A percentile compares a stretch with the other conserved stretches of the same genome.
phyloP scores from a whole-genome alignment of 192 early-diverging fungal genomes.

The Linnemannia schmuckeri region DNA sequence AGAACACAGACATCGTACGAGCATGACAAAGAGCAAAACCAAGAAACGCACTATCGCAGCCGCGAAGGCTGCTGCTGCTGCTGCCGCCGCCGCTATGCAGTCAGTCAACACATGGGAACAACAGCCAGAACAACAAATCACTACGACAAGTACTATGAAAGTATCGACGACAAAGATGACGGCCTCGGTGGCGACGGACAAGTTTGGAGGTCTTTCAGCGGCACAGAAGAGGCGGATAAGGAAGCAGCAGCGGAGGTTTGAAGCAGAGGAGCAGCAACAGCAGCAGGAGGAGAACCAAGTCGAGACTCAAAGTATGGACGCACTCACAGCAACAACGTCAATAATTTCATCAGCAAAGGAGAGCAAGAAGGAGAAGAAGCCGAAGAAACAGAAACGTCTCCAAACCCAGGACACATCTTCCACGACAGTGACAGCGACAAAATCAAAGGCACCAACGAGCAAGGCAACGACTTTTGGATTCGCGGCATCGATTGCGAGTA shows the following conservation, averaged over 20 bases:
- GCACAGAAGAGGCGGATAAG: background rate
- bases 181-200: background rate
- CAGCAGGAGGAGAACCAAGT: background rate
- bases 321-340: constrained; percentile 1
- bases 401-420: background rate
- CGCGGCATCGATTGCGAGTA: background rate
- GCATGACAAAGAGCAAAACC: constrained; percentile 27
- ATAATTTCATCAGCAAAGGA: background rate
- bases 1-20: background rate
- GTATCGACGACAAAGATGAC: background rate
- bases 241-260: background rate
- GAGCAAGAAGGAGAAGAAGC: background rate
- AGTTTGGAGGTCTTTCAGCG: background rate
- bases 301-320: background rate
- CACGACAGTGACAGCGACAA: background rate
- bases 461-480: background rate
- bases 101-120: background rate
- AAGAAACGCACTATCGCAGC: constrained; percentile 11
- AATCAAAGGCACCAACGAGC: background rate
- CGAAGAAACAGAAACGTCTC: background rate
- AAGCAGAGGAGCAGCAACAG: background rate
- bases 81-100: background rate
- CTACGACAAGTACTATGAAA: background rate
- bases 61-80: background rate
- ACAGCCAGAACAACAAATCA: background rate